Conservation (phyloP, 768 basidiomycete genomes). For the Leucosporidium creatinivorum region DNA sequence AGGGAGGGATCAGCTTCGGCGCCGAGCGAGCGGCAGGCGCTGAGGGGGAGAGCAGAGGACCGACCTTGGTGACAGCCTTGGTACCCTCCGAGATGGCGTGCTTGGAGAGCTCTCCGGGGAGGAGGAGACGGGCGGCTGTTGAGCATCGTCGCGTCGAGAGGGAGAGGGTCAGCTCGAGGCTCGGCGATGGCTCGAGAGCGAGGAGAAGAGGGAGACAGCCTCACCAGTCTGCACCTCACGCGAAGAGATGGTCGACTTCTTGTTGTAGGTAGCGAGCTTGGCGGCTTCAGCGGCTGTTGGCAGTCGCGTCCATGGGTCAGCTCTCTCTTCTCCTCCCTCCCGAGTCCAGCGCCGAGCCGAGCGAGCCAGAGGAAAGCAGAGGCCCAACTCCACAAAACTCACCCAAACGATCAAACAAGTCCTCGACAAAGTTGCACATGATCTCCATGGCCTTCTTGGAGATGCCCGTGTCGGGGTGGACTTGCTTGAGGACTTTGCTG, state of each 20-base stretch:
- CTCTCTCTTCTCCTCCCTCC: too few relatives aligned
- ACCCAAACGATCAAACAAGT: background rate
- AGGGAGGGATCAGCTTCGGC: background rate
- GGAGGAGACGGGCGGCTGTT: slow-evolving; percentile 66
- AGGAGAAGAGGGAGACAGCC: too few relatives aligned
- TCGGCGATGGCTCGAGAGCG: too few relatives aligned
- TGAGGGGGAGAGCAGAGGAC: background rate
- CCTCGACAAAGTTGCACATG: background rate
- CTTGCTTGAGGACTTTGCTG: slow-evolving; percentile 85
- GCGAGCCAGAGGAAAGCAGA: too few relatives aligned
- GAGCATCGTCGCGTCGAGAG: background rate
- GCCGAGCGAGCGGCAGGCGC: too few relatives aligned
- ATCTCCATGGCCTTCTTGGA: slow-evolving; percentile 79
- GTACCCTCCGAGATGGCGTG: slow-evolving; percentile 3
- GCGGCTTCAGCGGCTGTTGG: slow-evolving; percentile 46
- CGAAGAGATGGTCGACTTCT: slow-evolving; percentile 96
- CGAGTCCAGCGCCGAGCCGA: too few relatives aligned
- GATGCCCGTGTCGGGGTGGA: slow-evolving; percentile 97
- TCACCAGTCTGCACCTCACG: slow-evolving; percentile 82
- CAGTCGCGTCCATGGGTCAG: too few relatives aligned
- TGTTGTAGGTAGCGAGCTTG: slow-evolving; percentile 88
- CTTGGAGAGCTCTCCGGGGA: slow-evolving; percentile 72
- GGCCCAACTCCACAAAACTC: too few relatives aligned
- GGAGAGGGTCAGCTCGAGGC: too few relatives aligned
- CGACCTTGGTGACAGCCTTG: slow-evolving; percentile 2